phyloP scores from a whole-genome alignment of 73 alveolate species.

The Symbiodinium natans region DNA sequence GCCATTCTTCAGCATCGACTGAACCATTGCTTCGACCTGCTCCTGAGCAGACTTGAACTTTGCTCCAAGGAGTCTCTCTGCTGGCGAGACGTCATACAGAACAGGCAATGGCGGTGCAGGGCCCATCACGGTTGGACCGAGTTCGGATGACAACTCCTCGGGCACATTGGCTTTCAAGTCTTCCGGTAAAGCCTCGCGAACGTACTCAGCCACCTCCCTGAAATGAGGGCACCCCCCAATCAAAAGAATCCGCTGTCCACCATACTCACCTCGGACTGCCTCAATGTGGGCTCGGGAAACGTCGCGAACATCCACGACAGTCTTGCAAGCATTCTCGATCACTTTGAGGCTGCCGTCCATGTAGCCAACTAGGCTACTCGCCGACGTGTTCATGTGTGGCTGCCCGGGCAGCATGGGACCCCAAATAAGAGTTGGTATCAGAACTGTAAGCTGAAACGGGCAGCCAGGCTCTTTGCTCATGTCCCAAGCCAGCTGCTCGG shows the following conservation, averaged over 20 bases:
- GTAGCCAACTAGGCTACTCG: conserved; percentile 54
- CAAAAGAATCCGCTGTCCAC: conserved; percentile 46
- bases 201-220: conserved; percentile 42
- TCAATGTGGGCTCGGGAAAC: conserved; percentile 74
- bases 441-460: conserved; percentile 71
- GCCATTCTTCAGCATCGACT: conserved; percentile 81
- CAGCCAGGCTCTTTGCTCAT: conserved; percentile 81
- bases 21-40: conserved; percentile 56
- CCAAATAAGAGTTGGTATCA: conserved; percentile 78
- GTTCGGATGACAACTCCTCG: neutral
- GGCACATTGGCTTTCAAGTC: neutral
- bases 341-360: conserved; percentile 64
- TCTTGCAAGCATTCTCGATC: conserved; percentile 87
- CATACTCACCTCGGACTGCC: conserved; percentile 20
- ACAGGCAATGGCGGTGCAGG: conserved; percentile 81
- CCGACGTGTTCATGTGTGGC: conserved; percentile 86
- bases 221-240: conserved; percentile 86
- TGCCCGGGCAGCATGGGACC: conserved; percentile 91
- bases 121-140: conserved; percentile 70
- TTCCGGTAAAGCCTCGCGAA: conserved; percentile 51
- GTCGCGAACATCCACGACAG: conserved; percentile 85
- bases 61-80: conserved; percentile 38
- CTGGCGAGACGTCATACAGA: conserved; percentile 59
- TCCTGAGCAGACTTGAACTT: conserved; percentile 31
- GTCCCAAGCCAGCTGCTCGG: conserved; percentile 55